Base-by-base conservation (phyloP, 176 grass and related monocot genomes). In the Saccharum officinarum region DNA sequence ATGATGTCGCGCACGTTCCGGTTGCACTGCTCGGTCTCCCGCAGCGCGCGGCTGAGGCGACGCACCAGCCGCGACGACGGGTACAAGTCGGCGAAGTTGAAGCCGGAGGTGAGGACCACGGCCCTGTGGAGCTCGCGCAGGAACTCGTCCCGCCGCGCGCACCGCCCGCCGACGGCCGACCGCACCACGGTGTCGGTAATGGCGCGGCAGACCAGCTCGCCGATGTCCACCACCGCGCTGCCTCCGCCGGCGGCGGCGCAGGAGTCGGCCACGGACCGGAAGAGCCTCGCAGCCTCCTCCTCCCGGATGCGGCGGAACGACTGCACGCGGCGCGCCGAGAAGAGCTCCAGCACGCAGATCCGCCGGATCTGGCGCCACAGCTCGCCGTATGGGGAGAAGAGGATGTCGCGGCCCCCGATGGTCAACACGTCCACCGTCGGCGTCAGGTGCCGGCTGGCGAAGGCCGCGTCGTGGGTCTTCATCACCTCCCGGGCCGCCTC, bases 331-430 rank as follows among this genome's bases (percentile, higher is more conserved):
- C 80, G 80, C 26, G 69, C 13, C 59, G 28, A 61, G 75, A 91
- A 54, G 42, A 87, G 80, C 80, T 91, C 89, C 46, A 87, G 30
- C 22, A 87, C 28, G 74, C 79, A 91, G 14, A 84, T 2, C 11
- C 71, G 52, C 2, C 80, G 84, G 57, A 87, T 36, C 73, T 90
- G 42, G 23, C 80, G 61, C 89, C 84, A 91, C 59, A 83, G 75
- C 22, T 91, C 89, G 59, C 84, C 80, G 75, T 87, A 87, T 10
- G 80, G 75, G 46, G 84, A 86, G 69, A 87, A 87, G 46, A 87
- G 66, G 28, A 90, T 26, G 46, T 65, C 52, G 6, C 33, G 67
- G 6, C 75, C 77, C 0, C 74, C 84, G 26, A 34, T 8, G 23
- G 25, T 31, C 45, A 83, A 10, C 45, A 79, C 40, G 36, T 17